These are phyloP conservation scores for Phytophthora pluvialis DNA, from an alignment of 352 stramenopile species.

Conservation along the genomic window DNA sequence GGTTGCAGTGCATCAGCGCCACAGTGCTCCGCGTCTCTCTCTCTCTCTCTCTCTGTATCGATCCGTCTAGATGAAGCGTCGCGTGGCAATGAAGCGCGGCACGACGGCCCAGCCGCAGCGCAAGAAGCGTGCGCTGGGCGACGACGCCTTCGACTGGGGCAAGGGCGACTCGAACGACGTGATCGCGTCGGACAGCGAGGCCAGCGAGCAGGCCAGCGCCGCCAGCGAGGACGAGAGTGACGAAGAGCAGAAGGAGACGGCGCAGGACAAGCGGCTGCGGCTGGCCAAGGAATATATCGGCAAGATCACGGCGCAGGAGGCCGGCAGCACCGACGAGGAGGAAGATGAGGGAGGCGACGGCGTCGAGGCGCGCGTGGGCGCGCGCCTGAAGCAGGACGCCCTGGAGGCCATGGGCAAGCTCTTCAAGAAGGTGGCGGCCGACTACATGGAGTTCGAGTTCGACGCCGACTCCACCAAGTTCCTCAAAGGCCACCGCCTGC, in stretches of 20 bases:
- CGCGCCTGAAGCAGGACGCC: constrained; percentile 84
- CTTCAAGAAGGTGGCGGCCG: constrained; percentile 83
- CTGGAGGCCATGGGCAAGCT: constrained; percentile 88
- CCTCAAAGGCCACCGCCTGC: constrained; percentile 75
- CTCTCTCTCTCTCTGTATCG: not conserved
- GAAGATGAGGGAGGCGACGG: constrained; percentile 43
- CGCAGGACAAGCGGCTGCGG: constrained; percentile 89
- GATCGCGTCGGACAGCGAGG: constrained; percentile 80
- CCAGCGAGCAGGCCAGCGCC: constrained; percentile 38
- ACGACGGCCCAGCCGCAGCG: constrained; percentile 43
- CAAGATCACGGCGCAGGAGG: constrained; percentile 84
- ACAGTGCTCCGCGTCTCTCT: too few species aligned
- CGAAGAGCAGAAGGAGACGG: constrained; percentile 78
- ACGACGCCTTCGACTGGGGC: constrained; percentile 84
- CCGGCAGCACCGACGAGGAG: constrained; percentile 38
- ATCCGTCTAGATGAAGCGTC: constrained; percentile 38
- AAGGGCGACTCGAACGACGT: constrained; percentile 54
- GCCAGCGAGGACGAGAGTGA: constrained; percentile 42
- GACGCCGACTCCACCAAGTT: constrained; percentile 79
- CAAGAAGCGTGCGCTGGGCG: constrained; percentile 76
- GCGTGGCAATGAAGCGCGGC: constrained; percentile 64
- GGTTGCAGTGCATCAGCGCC: not conserved
- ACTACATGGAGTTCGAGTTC: constrained; percentile 88
- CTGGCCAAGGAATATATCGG: constrained; percentile 90
- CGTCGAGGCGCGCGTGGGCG: constrained; percentile 77